phyloP scores from a whole-genome alignment of 768 basidiomycete genomes.

The Tylopilus sp. region DNA sequence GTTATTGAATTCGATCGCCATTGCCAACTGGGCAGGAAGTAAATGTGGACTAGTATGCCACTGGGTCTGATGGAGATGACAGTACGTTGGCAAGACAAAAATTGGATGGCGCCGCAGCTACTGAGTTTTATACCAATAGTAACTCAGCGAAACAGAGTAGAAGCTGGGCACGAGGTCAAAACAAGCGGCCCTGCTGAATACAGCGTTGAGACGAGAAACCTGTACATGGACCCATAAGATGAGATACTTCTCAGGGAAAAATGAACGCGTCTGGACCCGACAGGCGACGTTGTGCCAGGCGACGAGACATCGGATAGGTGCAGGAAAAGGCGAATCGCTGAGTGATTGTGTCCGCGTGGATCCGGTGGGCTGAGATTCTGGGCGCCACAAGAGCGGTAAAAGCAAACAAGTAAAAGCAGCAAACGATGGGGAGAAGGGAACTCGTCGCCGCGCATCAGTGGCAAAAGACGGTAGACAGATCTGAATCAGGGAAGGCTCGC shows the following conservation, averaged over 20 bases:
- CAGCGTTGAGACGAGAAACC: slow-evolving; percentile 25
- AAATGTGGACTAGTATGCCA: slow-evolving; percentile 12
- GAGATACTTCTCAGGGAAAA: slow-evolving; percentile 16
- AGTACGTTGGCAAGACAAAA: slow-evolving; percentile 36
- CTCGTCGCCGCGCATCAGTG: slow-evolving; percentile 13
- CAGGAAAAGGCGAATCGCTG: slow-evolving; percentile 21
- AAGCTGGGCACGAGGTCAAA: slow-evolving; percentile 36
- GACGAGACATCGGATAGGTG: slow-evolving; percentile 1
- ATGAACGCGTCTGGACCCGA: slow-evolving; percentile 6
- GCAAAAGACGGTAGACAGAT: slow-evolving; percentile 12
- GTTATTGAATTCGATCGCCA: slow-evolving; percentile 30
- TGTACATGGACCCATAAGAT: slow-evolving; percentile 10
- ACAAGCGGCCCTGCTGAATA: slow-evolving; percentile 31
- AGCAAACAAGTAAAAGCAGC: slow-evolving; percentile 8
- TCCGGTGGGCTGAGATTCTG: slow-evolving; percentile 19
- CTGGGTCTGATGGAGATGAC: slow-evolving; percentile 30
- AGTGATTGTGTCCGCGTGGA: slow-evolving; percentile 27
- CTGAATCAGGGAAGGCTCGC: slow-evolving; percentile 18
- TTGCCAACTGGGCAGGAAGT: slow-evolving; percentile 11
- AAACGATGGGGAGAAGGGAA: slow-evolving; percentile 10
- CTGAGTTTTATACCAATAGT: slow-evolving; percentile 40
- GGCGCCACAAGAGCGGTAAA: slow-evolving; percentile 15
- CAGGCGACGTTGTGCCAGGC: slow-evolving; percentile 7
- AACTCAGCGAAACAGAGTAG: slow-evolving; percentile 39
- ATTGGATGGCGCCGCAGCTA: slow-evolving; percentile 36